Base-by-base conservation (phyloP, 2,329 filamentous ascomycete genomes). In the Trichoderma sp. region DNA sequence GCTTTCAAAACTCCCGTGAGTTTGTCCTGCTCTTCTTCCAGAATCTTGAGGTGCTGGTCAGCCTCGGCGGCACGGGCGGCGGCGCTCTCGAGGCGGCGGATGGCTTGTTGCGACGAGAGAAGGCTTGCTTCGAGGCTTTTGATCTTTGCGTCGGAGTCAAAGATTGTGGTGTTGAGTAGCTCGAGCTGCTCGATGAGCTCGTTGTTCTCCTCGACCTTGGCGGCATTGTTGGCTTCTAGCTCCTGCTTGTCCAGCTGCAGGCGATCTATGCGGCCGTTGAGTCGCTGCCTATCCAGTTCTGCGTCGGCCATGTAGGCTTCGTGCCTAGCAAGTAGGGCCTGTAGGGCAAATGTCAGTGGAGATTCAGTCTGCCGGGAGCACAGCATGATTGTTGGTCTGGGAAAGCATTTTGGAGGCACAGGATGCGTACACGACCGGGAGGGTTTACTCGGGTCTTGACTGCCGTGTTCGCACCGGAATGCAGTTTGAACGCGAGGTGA, bases 241-340 rank as follows among this genome's bases (percentile, higher is more conserved):
- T 89, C 85, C 77, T 85, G 86, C 83, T 97, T 97, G 76, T 90
- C 88, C 77, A 82, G 82, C 83, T 97, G 93, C 67, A 99, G 86
- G 74, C 87, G 87, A 76, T 92, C 91, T 79, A 98, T 94, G 73
- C 89, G 92, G 61, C 85, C 82, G 58, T 89, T 87, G 82, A 98
- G 90, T 73, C 91, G 89, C 73, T 86, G 84, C 73, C 95, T 92
- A 80, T 98, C 94, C 76, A 90, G 90, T 84, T 97, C 94, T 73
- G 95, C 94, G 81, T 97, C 94, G 76, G 91, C 91, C 87, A 98
- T 95, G 82, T 97, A 98, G 73, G 93, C 90, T 85, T 98, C 95
- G 88, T 99, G 95, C 77, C 95, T 92, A 75, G 92, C 90, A 56
- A 99, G 89, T 71, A 99, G 87, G 73, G 94, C 94, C 96, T 98